phyloP scores from a whole-genome alignment of 148 eudicot species.

The Nyssa sinensis region DNA sequence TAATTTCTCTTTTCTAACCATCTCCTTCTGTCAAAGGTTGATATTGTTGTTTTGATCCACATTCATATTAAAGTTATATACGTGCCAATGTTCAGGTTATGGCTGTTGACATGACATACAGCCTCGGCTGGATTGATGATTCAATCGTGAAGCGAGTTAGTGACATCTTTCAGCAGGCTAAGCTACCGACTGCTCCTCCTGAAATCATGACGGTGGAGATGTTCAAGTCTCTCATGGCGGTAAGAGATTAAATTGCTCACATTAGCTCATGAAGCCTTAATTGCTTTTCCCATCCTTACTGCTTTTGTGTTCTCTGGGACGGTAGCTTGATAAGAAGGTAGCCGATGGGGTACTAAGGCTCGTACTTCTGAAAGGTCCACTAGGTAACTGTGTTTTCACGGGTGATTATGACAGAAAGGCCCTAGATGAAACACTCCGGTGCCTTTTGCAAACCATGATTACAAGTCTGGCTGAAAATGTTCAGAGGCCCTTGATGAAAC shows the following conservation, averaged over 20 bases:
- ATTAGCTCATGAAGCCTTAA: background rate
- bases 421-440: slow-evolving; percentile 76
- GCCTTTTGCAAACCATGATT: slow-evolving; percentile 79
- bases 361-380: slow-evolving; percentile 86
- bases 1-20: background rate
- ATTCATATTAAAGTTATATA: background rate
- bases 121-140: slow-evolving; percentile 98
- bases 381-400: slow-evolving; percentile 90
- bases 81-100: slow-evolving; percentile 55
- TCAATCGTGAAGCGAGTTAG: slow-evolving; percentile 65
- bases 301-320: slow-evolving; percentile 1
- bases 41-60: too few species aligned
- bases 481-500: slow-evolving; percentile 82
- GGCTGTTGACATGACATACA: slow-evolving; percentile 96
- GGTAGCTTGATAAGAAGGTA: slow-evolving; percentile 97
- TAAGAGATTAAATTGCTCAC: slow-evolving; percentile 29
- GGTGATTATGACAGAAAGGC: slow-evolving; percentile 80
- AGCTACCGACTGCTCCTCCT: slow-evolving; percentile 75
- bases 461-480: background rate
- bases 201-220: slow-evolving; percentile 83
- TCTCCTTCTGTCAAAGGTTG: background rate
- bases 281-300: background rate
- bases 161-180: slow-evolving; percentile 63
- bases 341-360: slow-evolving; percentile 94
- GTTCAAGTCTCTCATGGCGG: slow-evolving; percentile 98